Evolutionary conservation across 2,329 filamentous ascomycete genomes (phyloP).

Genomic region (Epichloe elymi): DNA sequence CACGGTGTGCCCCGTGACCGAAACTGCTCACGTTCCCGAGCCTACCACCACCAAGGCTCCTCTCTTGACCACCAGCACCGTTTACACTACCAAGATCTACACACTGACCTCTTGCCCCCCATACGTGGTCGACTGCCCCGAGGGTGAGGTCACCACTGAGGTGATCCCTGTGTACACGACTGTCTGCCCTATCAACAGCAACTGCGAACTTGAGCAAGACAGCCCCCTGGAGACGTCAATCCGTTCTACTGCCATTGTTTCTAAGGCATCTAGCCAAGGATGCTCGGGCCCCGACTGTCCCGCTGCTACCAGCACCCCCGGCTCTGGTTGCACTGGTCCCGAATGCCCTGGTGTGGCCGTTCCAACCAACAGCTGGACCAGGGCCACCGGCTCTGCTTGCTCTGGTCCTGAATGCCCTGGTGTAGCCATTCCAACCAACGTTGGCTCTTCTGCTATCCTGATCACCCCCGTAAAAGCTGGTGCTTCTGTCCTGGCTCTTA

Average conservation of each 20-base stretch:
- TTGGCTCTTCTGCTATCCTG: slow-evolving; percentile 9
- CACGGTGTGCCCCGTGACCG: slow-evolving; percentile 23
- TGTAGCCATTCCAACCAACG: slow-evolving; percentile 10
- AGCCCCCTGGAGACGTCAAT: slow-evolving; percentile 8
- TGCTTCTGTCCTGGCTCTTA: slow-evolving; percentile 21
- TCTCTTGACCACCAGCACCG: slow-evolving; percentile 10
- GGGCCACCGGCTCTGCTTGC: not conserved
- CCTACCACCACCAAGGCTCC: slow-evolving; percentile 4
- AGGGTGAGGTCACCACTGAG: slow-evolving; percentile 4
- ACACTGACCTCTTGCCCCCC: slow-evolving; percentile 41
- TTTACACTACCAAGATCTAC: slow-evolving; percentile 24
- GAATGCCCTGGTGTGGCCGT: not conserved
- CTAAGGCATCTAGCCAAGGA: slow-evolving; percentile 13
- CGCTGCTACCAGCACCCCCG: slow-evolving; percentile 1
- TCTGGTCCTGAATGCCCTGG: slow-evolving; percentile 6
- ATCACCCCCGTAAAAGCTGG: slow-evolving; percentile 32
- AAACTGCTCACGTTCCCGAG: slow-evolving; percentile 7
- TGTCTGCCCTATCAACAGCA: not conserved
- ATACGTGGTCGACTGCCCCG: slow-evolving; percentile 21
- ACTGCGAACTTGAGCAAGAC: slow-evolving; percentile 1
- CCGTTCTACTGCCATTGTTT: slow-evolving; percentile 9
- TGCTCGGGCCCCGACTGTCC: slow-evolving; percentile 13
- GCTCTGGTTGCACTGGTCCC: too few relatives aligned
- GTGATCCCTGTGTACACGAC: slow-evolving; percentile 5
- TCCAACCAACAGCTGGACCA: slow-evolving; percentile 10